A percentile compares a stretch with the other conserved stretches of the same genome.
These are phyloP conservation scores for Fusarium sp. DNA, from an alignment of 2,329 filamentous ascomycete genomes.

Conservation along the genomic window DNA sequence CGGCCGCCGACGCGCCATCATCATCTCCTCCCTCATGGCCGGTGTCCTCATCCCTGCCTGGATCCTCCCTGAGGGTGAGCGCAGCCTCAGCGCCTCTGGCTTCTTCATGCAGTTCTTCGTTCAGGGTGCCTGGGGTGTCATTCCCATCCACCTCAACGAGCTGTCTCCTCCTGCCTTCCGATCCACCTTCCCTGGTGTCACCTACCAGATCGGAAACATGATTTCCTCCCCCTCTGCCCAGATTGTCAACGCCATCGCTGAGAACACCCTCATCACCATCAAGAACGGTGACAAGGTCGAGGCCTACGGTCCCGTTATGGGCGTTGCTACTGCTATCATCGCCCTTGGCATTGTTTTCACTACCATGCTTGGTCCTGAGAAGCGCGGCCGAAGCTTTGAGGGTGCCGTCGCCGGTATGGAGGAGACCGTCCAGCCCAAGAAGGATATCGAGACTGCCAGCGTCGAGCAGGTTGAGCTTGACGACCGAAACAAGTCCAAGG, in stretches of 20 bases:
- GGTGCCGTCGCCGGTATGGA: constrained; percentile 59
- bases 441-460: constrained; percentile 46
- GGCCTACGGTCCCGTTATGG: constrained; percentile 82
- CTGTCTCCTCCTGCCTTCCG: constrained; percentile 77
- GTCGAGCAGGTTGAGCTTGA: constrained; percentile 42
- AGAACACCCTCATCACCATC: constrained; percentile 68
- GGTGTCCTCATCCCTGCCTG: constrained; percentile 75
- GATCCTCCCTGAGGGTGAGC: constrained; percentile 73
- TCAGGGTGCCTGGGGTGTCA: constrained; percentile 75
- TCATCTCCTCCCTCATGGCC: constrained; percentile 70
- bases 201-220: constrained; percentile 82
- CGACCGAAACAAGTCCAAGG: constrained; percentile 25
- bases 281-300: constrained; percentile 68
- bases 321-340: constrained; percentile 81
- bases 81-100: constrained; percentile 70
- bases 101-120: constrained; percentile 80
- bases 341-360: constrained; percentile 76
- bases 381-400: constrained; percentile 78
- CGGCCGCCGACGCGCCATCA: constrained; percentile 77
- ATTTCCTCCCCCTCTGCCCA: constrained; percentile 79
- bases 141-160: constrained; percentile 81
- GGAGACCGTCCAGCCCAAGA: constrained; percentile 38
- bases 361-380: constrained; percentile 79
- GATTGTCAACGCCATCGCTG: constrained; percentile 81
- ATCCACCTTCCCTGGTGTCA: constrained; percentile 77